Evolutionary conservation across 176 grass and related monocot genomes (phyloP), one percentile per base, ranked within the genome.

Genomic region (Bonia amplexicaulis): DNA sequence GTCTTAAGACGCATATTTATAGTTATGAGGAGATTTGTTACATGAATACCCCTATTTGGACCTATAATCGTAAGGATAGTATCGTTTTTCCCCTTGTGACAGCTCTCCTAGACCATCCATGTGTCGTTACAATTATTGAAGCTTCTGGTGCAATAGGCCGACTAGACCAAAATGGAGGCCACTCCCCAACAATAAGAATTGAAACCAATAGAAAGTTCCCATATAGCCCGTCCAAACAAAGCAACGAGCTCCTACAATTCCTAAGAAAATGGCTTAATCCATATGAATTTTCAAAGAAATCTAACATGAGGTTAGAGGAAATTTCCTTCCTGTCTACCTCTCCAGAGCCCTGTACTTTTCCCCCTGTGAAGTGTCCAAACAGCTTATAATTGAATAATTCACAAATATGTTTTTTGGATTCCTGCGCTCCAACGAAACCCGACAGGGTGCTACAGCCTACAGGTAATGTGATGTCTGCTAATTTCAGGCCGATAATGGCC

Each of bases 401-500:
- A 74, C 0, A 1, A 9, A n/a, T 80, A 11, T 80, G 22, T 9
- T 37, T 23, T 40, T 40, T 12, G 1, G 1, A 67, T 23, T 78
- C 11, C 25, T 16, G 0, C 10, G 20, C 16, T 29, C 35, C 12
- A 68, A 22, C 5, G 16, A 54, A 54, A 9, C 16, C 47, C 9
- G 54, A 61, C 8, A 48, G 31, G n/a, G 45, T 66, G 20, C 6
- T 48, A 79, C 27, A 63, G 12, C 12, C 6, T 31, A 64, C 26
- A 64, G 48, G 26, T 48, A 66, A 80, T 31, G 62, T 25, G 37
- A 67, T n/a, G 7, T 31, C 7, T 65, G n/a, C 19, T 54, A 65
- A 66, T 87, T 74, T 31, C 46, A 80, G 14, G 22, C 47, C 27
- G 64, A 88, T n/a, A 75, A 41, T 58, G 11, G 31, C 31, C n/a